phyloP scores from a whole-genome alignment of 345 rosid genomes.

The Syzygium oleosum region DNA sequence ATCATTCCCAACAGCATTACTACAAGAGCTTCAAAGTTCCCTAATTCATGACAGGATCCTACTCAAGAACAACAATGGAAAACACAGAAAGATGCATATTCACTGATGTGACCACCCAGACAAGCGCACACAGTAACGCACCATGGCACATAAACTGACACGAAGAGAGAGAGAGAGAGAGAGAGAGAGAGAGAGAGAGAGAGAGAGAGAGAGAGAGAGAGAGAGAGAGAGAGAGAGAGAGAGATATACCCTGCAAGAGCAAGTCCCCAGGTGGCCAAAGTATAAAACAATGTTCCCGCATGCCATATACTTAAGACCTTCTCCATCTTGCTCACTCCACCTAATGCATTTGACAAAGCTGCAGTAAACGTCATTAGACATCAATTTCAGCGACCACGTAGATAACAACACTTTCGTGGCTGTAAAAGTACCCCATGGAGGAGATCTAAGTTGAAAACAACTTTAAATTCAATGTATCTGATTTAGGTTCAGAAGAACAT shows the following conservation, averaged over 20 bases:
- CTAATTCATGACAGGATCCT: background rate
- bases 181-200: background rate
- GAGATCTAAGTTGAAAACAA: background rate
- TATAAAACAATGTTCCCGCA: constrained; percentile 74
- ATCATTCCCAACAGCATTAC: background rate
- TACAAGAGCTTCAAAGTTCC: background rate
- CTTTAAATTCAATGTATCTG: background rate
- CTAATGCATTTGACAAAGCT: constrained; percentile 66
- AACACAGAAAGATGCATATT: background rate
- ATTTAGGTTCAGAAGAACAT: background rate
- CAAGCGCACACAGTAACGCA: background rate
- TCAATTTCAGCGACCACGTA: background rate
- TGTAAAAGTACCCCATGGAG: background rate
- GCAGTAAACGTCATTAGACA: constrained; percentile 11
- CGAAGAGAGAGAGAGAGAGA: background rate
- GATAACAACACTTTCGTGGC: background rate
- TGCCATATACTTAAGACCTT: constrained; percentile 72
- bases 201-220: background rate
- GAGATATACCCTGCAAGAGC: constrained; percentile 65
- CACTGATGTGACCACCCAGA: background rate
- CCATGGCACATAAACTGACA: background rate
- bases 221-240: background rate
- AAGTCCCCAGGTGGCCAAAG: constrained; percentile 85
- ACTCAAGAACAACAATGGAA: background rate
- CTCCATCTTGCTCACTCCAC: constrained; percentile 59